Evolutionary conservation across 768 basidiomycete genomes (phyloP).

Genomic region (Mycena polygramma): DNA sequence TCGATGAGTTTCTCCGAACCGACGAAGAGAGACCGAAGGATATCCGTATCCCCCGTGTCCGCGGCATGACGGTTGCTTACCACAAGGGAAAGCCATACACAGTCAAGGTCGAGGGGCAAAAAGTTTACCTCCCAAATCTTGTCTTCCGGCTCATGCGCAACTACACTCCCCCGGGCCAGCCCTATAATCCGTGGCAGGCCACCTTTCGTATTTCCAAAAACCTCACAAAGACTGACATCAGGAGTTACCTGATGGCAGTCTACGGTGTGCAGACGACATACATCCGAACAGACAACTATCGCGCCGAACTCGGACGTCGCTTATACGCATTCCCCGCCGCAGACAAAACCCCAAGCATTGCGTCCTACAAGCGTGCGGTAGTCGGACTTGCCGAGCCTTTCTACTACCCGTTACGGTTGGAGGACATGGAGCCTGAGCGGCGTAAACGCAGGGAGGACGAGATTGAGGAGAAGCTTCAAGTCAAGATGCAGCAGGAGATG

Average conservation of each 20-base stretch:
- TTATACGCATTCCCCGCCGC: conserved; percentile 35
- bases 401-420: conserved; percentile 87
- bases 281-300: conserved; percentile 94
- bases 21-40: conserved; percentile 51
- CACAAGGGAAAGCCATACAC: conserved; percentile 54
- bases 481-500: conserved; percentile 52
- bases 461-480: conserved; percentile 73
- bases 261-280: conserved; percentile 93
- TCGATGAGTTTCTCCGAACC: conserved; percentile 33
- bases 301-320: conserved; percentile 61
- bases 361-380: conserved; percentile 88
- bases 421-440: conserved; percentile 78
- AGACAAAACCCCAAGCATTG: conserved; percentile 51
- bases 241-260: conserved; percentile 85
- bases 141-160: conserved; percentile 88
- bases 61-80: conserved; percentile 67
- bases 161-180: conserved; percentile 76
- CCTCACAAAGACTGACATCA: conserved; percentile 93
- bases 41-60: conserved; percentile 73
- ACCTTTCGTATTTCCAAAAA: conserved; percentile 93
- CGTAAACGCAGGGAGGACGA: conserved; percentile 68
- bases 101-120: conserved; percentile 78
- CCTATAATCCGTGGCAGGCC: conserved; percentile 95
- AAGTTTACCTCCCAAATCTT: conserved; percentile 91
- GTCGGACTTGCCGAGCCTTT: conserved; percentile 94